Evolutionary conservation across 2,329 filamentous ascomycete genomes (phyloP).

Genomic region (Orbilia ellipsospora): DNA sequence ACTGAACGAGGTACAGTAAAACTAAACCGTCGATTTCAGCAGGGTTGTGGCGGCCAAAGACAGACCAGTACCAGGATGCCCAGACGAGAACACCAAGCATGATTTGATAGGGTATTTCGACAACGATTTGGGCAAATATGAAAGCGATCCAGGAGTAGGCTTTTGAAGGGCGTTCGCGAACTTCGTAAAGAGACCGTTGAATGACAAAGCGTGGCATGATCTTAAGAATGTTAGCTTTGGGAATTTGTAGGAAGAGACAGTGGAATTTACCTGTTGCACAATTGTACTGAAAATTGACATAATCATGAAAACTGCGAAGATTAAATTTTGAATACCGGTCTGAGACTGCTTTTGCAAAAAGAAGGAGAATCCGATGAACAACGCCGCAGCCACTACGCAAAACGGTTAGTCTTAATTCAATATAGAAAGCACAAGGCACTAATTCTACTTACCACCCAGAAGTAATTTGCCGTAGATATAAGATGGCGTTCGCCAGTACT

Average conservation of each 20-base stretch:
- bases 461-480: slow-evolving; percentile 87
- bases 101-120: slow-evolving; percentile 86
- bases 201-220: slow-evolving; percentile 88
- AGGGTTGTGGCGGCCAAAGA: slow-evolving; percentile 71
- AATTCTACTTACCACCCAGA: slow-evolving; percentile 69
- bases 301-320: slow-evolving; percentile 87
- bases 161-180: slow-evolving; percentile 84
- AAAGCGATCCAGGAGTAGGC: slow-evolving; percentile 88
- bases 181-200: slow-evolving; percentile 84
- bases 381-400: slow-evolving; percentile 73
- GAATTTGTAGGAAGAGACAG: slow-evolving; percentile 63
- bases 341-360: slow-evolving; percentile 76
- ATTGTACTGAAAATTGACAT: slow-evolving; percentile 83
- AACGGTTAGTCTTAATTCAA: slow-evolving; percentile 69
- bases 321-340: slow-evolving; percentile 84
- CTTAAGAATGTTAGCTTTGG: slow-evolving; percentile 64
- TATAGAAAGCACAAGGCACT: neutral
- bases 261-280: slow-evolving; percentile 77
- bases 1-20: slow-evolving; percentile 79
- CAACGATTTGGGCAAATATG: slow-evolving; percentile 82
- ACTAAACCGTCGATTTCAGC: slow-evolving; percentile 78
- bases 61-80: slow-evolving; percentile 85
- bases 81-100: slow-evolving; percentile 81
- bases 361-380: slow-evolving; percentile 87
- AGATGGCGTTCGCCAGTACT: slow-evolving; percentile 89